Percentiles rank a stretch among this genome's conserved stretches.
phyloP scores from a whole-genome alignment of 768 basidiomycete genomes.

The Melanogaster broomeanus region DNA sequence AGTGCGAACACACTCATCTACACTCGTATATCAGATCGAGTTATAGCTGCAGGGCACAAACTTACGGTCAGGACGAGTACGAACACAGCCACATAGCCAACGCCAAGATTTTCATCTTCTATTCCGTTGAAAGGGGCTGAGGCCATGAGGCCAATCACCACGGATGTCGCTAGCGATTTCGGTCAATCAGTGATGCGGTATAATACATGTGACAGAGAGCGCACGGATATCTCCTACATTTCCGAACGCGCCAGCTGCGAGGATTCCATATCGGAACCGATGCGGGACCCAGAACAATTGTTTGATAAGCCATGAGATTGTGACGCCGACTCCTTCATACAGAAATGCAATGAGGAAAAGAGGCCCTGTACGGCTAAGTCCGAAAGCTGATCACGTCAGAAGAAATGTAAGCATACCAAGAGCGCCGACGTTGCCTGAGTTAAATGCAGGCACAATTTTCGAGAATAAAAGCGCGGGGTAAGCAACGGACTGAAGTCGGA shows the following conservation, averaged over 20 bases:
- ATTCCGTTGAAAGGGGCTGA: conserved; percentile 56
- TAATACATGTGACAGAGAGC: conserved; percentile 18
- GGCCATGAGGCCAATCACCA: conserved; percentile 60
- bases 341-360: conserved; percentile 55
- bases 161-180: conserved; percentile 52
- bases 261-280: conserved; percentile 64
- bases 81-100: conserved; percentile 65
- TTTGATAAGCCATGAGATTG: conserved; percentile 50
- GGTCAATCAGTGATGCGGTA: background rate
- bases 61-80: conserved; percentile 59
- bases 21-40: background rate
- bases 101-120: conserved; percentile 54
- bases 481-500: conserved; percentile 44
- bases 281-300: conserved; percentile 73
- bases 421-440: conserved; percentile 50
- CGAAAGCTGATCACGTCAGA: background rate
- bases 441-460: conserved; percentile 66
- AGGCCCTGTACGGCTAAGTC: conserved; percentile 43
- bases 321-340: conserved; percentile 54
- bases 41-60: background rate
- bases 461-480: conserved; percentile 66
- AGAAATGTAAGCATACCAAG: conserved; percentile 41
- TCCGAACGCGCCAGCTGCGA: conserved; percentile 64
- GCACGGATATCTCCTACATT: conserved; percentile 68
- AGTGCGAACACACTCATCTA: conserved; percentile 63